These are phyloP conservation scores for Trypanosoma scelopori DNA, from an alignment of 208 protist genomes.

Conservation along the genomic window DNA sequence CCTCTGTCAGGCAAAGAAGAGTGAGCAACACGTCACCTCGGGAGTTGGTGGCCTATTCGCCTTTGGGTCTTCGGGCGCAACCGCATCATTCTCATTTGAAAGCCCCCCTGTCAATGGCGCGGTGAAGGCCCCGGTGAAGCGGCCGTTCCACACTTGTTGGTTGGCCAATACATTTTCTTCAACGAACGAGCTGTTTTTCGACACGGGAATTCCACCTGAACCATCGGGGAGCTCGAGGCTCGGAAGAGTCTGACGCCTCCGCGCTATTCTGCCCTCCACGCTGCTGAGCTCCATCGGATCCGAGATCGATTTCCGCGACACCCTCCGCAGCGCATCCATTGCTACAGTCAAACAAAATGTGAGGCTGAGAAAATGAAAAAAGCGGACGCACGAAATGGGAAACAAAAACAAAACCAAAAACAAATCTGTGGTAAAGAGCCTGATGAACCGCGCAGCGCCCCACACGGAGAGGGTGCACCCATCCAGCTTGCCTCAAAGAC, in stretches of 20 bases:
- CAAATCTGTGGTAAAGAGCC: neutral
- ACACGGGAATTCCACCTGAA: constrained; percentile 19
- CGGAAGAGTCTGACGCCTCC: constrained; percentile 16
- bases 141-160: constrained; percentile 14
- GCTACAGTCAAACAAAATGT: constrained; percentile 4
- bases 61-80: neutral
- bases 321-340: neutral
- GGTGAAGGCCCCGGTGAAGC: constrained; percentile 19
- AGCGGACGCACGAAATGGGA: constrained; percentile 1
- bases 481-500: too few species aligned
- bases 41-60: constrained; percentile 16
- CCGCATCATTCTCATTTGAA: neutral
- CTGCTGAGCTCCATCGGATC: neutral
- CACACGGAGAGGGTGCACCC: too few species aligned
- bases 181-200: constrained; percentile 28
- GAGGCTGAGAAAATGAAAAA: constrained; percentile 7
- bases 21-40: constrained; percentile 25
- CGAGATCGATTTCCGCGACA: neutral
- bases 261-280: constrained; percentile 16
- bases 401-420: constrained; percentile 2
- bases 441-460: too few species aligned
- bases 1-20: constrained; percentile 25
- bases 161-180: constrained; percentile 15
- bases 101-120: neutral
- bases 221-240: constrained; percentile 3